phyloP scores from a whole-genome alignment of 1,139 yeast species.

The Hyphopichia fennica region DNA sequence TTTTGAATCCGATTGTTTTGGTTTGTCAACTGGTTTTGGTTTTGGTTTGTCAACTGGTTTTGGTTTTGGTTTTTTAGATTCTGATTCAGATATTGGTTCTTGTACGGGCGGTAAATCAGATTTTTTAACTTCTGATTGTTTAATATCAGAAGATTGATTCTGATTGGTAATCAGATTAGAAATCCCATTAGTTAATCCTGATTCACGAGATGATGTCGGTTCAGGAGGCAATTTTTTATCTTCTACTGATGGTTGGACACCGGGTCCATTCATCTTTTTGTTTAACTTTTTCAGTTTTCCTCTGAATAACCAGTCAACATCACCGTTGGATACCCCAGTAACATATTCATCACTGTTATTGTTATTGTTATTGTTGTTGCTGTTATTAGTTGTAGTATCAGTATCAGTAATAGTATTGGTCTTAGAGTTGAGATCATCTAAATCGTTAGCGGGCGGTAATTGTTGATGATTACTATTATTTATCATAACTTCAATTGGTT shows the following conservation, averaged over 20 bases:
- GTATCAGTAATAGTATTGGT: too few species aligned
- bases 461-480: too few species aligned
- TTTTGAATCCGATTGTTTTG: not conserved
- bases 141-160: not conserved
- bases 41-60: not conserved
- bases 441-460: too few species aligned
- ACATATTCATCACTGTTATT: slow-evolving; percentile 17
- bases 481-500: too few species aligned
- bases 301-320: slow-evolving; percentile 74
- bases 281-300: slow-evolving; percentile 61
- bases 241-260: slow-evolving; percentile 4
- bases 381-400: too few species aligned
- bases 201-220: not conserved
- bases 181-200: too few species aligned
- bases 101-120: too few species aligned
- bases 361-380: too few species aligned
- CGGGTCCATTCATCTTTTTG: slow-evolving; percentile 32
- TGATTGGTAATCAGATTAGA: too few species aligned
- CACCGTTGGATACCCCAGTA: slow-evolving; percentile 66
- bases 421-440: too few species aligned
- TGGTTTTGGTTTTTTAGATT: too few species aligned
- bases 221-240: slow-evolving; percentile 5
- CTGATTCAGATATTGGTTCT: not conserved
- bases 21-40: not conserved
- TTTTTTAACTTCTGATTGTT: too few species aligned